Conservation (phyloP, 805 yeast species). For the Starmerella gropengiesseri region DNA sequence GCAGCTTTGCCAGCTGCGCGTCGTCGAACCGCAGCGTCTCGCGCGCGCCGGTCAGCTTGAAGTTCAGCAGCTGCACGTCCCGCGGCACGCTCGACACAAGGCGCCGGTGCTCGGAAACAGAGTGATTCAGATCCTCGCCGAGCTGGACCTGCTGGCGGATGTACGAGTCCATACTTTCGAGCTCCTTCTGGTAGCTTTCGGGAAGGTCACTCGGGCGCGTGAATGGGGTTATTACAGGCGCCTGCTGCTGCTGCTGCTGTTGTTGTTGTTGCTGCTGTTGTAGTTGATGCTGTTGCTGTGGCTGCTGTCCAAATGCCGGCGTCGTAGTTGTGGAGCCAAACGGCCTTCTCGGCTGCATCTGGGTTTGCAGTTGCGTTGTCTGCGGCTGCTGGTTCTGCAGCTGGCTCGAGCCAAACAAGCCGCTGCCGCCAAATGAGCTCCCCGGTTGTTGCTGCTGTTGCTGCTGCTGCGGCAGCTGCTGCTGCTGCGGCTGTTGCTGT, state of each 20-base stretch:
- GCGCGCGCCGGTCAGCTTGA: slow-evolving; percentile 39
- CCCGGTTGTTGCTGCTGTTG: too few species aligned
- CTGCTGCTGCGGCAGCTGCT: too few species aligned
- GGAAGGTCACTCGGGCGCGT: slow-evolving; percentile 52
- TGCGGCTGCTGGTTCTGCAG: not conserved
- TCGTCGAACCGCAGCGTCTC: slow-evolving; percentile 45
- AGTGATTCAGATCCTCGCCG: slow-evolving; percentile 40
- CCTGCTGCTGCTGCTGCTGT: slow-evolving; percentile 21
- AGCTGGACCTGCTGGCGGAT: slow-evolving; percentile 43
- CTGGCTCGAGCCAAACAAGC: slow-evolving; percentile 15
- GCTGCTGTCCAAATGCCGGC: slow-evolving; percentile 12
- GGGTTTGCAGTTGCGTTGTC: too few species aligned
- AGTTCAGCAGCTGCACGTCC: slow-evolving; percentile 42
- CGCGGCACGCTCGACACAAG: slow-evolving; percentile 41
- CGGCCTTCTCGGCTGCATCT: not conserved
- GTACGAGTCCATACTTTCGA: slow-evolving; percentile 46
- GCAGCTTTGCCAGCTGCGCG: slow-evolving; percentile 26
- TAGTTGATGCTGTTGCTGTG: slow-evolving; percentile 13
- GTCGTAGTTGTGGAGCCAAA: not conserved
- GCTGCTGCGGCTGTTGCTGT: too few species aligned
- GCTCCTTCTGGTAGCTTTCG: slow-evolving; percentile 40
- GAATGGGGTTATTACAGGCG: slow-evolving; percentile 39
- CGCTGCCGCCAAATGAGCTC: too few species aligned
- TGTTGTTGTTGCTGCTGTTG: slow-evolving; percentile 20
- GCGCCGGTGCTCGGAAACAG: slow-evolving; percentile 34